These are phyloP conservation scores for Daldinia childiae DNA, from an alignment of 495 filamentous ascomycete species.

Conservation along the genomic window DNA sequence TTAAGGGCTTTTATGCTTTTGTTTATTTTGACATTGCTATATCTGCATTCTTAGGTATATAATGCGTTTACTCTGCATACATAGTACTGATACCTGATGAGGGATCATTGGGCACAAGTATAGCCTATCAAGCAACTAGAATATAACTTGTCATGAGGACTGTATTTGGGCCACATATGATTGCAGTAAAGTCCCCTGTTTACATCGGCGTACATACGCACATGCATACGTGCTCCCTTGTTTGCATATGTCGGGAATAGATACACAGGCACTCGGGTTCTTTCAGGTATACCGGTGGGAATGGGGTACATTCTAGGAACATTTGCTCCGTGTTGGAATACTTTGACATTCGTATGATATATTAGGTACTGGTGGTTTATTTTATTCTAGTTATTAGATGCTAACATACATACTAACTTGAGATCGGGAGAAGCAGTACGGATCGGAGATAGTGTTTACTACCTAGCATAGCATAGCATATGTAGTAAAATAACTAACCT, in stretches of 20 bases:
- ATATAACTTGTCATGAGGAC: not conserved
- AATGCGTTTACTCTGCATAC: not conserved
- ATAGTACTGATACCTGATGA: not conserved
- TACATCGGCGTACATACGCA: not conserved
- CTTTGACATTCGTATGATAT: too few species aligned
- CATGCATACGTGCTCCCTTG: not conserved
- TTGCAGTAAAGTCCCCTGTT: not conserved
- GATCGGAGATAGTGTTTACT: conserved; percentile 1
- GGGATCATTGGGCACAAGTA: not conserved
- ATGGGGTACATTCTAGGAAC: not conserved
- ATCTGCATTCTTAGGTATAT: not conserved
- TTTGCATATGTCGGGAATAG: not conserved
- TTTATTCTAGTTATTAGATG: too few species aligned
- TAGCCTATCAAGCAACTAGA: not conserved
- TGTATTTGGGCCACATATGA: not conserved
- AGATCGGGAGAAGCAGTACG: conserved; percentile 10
- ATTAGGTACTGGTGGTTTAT: too few species aligned
- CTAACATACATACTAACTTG: not conserved
- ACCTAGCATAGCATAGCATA: too few species aligned
- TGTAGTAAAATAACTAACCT: too few species aligned
- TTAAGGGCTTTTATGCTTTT: not conserved
- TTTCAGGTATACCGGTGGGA: not conserved
- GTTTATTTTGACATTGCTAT: not conserved
- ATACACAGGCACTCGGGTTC: not conserved
- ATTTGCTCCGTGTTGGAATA: not conserved